Conservation (phyloP, 352 stramenopile species). For the Aphanomyces euteiches region DNA sequence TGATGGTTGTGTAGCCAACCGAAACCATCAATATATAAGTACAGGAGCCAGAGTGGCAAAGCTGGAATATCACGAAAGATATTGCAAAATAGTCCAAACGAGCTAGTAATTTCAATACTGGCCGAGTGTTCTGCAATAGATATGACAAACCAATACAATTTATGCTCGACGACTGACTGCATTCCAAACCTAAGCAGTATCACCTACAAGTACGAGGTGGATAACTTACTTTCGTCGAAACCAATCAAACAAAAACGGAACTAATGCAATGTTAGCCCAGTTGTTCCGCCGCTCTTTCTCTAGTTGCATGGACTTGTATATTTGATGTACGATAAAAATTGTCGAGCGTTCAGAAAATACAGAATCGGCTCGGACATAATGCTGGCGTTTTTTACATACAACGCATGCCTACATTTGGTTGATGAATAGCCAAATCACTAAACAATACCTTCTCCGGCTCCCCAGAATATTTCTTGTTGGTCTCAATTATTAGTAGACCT, state of each 20-base stretch:
- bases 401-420: neutral
- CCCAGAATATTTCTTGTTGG: neutral
- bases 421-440: no score
- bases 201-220: neutral
- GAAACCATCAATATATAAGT: slow-evolving; percentile 26
- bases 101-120: neutral
- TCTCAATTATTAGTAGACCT: neutral
- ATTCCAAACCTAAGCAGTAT: slow-evolving; percentile 22
- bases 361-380: neutral
- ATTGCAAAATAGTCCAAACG: slow-evolving; percentile 16
- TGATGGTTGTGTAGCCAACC: slow-evolving; percentile 16
- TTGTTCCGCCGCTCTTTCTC: neutral
- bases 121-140: slow-evolving; percentile 3
- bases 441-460: no score
- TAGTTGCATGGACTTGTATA: slow-evolving; percentile 23
- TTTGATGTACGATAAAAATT: slow-evolving; percentile 14
- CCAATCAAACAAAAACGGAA: neutral
- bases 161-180: slow-evolving; percentile 25
- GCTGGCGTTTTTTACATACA: neutral
- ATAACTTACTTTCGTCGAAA: neutral
- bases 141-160: slow-evolving; percentile 18
- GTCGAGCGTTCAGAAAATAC: slow-evolving; percentile 7
- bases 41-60: slow-evolving; percentile 6
- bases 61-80: neutral
- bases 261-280: slow-evolving; percentile 3